Conservation (phyloP, 108 stramenopile genomes). For the Cyclotella atomus region DNA sequence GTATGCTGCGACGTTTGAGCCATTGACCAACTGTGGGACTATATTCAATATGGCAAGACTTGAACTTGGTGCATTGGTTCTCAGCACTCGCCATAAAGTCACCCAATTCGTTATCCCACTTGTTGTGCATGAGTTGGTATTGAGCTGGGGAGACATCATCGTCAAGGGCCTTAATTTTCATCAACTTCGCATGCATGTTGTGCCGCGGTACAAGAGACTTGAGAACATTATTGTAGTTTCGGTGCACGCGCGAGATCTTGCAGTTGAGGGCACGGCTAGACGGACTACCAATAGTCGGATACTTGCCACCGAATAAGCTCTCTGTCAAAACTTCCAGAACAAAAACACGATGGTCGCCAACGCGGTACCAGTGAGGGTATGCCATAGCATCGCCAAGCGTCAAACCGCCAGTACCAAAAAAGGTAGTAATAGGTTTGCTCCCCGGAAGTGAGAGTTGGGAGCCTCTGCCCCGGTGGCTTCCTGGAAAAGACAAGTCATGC, state of each 20-base stretch:
- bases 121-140: conserved; percentile 6
- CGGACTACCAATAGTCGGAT: conserved; percentile 1
- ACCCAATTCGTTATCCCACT: conserved; percentile 9
- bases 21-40: background rate
- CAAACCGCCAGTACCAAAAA: conserved; percentile 14
- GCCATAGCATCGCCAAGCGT: background rate
- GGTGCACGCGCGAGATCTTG: background rate
- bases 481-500: background rate
- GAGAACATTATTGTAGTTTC: background rate
- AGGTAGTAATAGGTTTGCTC: background rate
- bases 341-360: conserved; percentile 28
- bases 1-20: background rate
- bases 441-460: conserved; percentile 5
- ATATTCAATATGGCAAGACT: background rate
- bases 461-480: background rate
- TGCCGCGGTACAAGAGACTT: background rate
- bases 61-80: background rate
- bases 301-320: conserved; percentile 7
- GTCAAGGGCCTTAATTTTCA: background rate
- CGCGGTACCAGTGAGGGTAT: background rate
- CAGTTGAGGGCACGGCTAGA: conserved; percentile 5
- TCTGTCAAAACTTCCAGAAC: background rate
- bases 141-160: background rate
- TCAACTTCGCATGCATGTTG: background rate
- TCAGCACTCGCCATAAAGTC: conserved; percentile 2